Evolutionary conservation across 495 filamentous ascomycete species (phyloP), one percentile per base, ranked within the genome.

Genomic region (Neurospora tetraspora): DNA sequence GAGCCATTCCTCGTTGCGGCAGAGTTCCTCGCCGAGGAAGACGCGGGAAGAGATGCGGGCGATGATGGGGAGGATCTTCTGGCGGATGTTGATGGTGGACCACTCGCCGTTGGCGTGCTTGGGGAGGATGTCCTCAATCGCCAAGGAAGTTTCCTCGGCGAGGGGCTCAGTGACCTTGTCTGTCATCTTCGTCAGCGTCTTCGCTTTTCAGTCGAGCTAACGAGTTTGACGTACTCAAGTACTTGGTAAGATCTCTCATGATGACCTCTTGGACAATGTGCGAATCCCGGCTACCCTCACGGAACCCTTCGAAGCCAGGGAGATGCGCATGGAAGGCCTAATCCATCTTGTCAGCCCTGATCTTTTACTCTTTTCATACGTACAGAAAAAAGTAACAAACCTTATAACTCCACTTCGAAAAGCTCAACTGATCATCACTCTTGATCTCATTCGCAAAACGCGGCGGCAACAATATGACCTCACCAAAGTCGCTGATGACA

Each of bases 1-100:
- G 12, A 86, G 77, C 86, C 85, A 88, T 31, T 82, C 76, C 8
- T 79, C 75, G 70, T 86, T 78, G 23, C 83, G 81, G 70, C 83
- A 82, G 5, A 87, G 72, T n/a, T 83, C 78, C 4, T 82, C 76
- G 27, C 87, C 87, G 4, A 87, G 74, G 70, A 88, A 88, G 65
- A 86, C 76, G 23, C 82, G 78, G 2, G 83, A 81, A 0, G 85
- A 83, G 18, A 86, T 76, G 27, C 82, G 83, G 11, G 82, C 78
- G 40, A 87, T 75, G 0, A 86, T 31, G 8, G 77, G 71, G 10
- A 82, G 76, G 9, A 82, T 7, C 18, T 59, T 70, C 4, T 72
- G 53, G 1, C 61, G 45, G 14, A 80, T 68, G 1, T 39, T n/a
- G 36, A 78, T 47, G 38, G 75, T 72, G 39, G 71, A 74, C 81